These are phyloP conservation scores for Mollisia scopiformis DNA, from an alignment of 2,329 filamentous ascomycete species.

Conservation along the genomic window DNA sequence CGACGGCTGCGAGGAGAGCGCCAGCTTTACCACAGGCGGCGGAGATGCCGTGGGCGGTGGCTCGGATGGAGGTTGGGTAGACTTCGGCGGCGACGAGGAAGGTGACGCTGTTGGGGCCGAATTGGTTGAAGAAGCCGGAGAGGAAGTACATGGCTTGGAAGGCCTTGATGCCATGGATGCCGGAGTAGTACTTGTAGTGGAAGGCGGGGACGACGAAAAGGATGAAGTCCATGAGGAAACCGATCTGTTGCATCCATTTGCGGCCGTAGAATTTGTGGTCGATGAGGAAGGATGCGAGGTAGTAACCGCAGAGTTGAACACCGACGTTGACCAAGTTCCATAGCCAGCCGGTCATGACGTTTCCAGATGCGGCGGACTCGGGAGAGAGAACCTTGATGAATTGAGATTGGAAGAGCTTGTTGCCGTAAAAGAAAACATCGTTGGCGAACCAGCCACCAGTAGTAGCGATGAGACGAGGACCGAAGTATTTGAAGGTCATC, in stretches of 20 bases:
- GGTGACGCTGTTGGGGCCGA: conserved; percentile 89
- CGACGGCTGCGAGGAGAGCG: conserved; percentile 80
- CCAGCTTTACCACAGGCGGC: conserved; percentile 89
- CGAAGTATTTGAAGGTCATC: conserved; percentile 81
- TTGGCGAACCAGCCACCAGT: conserved; percentile 93
- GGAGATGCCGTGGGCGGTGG: conserved; percentile 93
- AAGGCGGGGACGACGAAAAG: conserved; percentile 92
- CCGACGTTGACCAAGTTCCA: conserved; percentile 93
- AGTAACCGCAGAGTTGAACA: conserved; percentile 87
- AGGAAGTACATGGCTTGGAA: conserved; percentile 99
- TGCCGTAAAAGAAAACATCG: conserved; percentile 98
- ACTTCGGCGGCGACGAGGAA: conserved; percentile 96
- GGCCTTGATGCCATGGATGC: conserved; percentile 69
- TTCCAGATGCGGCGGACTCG: conserved; percentile 51
- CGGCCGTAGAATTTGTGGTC: conserved; percentile 78
- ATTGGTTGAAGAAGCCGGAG: conserved; percentile 98
- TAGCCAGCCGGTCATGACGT: conserved; percentile 84
- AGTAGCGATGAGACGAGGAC: conserved; percentile 83
- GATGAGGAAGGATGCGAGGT: conserved; percentile 64
- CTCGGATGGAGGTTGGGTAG: conserved; percentile 92
- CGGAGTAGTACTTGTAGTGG: conserved; percentile 82
- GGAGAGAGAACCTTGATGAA: conserved; percentile 85
- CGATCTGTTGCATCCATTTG: conserved; percentile 94
- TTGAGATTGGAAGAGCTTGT: conserved; percentile 93
- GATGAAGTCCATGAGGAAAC: conserved; percentile 91